phyloP scores from a whole-genome alignment of 1,139 yeast genomes.

The Taiozyma sp. region DNA sequence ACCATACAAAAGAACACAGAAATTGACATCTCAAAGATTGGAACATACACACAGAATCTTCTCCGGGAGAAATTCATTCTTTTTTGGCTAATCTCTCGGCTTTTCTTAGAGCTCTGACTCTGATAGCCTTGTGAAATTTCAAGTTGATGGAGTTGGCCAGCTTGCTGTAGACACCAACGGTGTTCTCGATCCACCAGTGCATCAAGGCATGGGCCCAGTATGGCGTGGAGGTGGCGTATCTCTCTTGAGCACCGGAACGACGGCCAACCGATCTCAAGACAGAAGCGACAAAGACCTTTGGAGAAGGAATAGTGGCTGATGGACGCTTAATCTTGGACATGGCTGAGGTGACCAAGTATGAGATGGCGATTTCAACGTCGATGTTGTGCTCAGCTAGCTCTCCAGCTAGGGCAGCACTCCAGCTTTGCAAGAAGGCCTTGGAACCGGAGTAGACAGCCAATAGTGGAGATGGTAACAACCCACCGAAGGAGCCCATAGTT shows the following conservation, averaged over 20 bases:
- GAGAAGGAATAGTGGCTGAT: conserved; percentile 75
- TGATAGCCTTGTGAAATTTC: conserved; percentile 74
- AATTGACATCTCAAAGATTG: neutral
- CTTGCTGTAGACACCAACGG: conserved; percentile 77
- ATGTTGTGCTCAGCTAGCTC: conserved; percentile 66
- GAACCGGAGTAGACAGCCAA: conserved; percentile 96
- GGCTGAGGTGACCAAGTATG: conserved; percentile 92
- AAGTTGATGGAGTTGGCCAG: conserved; percentile 65
- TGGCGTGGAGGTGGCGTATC: conserved; percentile 85
- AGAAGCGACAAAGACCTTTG: conserved; percentile 70
- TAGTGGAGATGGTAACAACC: conserved; percentile 86
- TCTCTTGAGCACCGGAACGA: conserved; percentile 89
- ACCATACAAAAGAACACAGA: neutral
- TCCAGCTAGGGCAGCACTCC: conserved; percentile 90
- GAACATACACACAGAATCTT: neutral
- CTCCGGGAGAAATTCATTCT: conserved; percentile 1
- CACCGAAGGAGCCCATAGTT: conserved; percentile 98
- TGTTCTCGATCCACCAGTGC: conserved; percentile 77
- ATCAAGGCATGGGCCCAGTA: conserved; percentile 92
- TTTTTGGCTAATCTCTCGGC: conserved; percentile 44
- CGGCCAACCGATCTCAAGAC: conserved; percentile 70
- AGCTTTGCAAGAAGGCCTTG: conserved; percentile 87
- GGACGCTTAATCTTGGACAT: conserved; percentile 91
- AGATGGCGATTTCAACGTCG: conserved; percentile 82
- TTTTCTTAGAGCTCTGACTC: conserved; percentile 78